Evolutionary conservation across 129 eudicot genomes (phyloP).

Genomic region (Lonicera japonica): DNA sequence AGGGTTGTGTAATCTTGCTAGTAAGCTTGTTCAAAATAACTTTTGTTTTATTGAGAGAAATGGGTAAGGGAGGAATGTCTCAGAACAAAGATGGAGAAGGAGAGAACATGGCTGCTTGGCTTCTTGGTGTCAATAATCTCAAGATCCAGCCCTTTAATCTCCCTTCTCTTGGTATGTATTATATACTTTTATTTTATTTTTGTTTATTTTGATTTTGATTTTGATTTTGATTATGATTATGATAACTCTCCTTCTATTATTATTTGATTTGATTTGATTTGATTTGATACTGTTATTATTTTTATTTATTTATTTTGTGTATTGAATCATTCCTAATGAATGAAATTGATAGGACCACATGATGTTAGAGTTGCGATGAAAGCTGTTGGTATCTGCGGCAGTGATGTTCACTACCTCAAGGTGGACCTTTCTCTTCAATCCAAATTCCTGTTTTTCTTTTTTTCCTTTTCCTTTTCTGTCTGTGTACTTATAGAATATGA

Average conservation of each 20-base stretch:
- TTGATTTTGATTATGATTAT: too few relatives aligned
- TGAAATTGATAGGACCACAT: conserved; percentile 33
- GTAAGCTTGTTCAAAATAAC: too few relatives aligned
- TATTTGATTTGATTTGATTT: neutral
- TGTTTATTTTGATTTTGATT: neutral
- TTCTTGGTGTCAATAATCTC: conserved; percentile 63
- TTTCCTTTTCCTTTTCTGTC: too few relatives aligned
- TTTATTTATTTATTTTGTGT: neutral
- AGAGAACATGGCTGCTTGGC: conserved; percentile 96
- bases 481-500: too few relatives aligned
- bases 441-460: too few relatives aligned
- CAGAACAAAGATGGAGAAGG: conserved; percentile 24
- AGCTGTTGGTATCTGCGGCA: conserved; percentile 70
- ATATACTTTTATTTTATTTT: too few relatives aligned
- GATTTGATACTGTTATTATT: neutral
- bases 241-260: neutral
- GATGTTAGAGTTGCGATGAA: conserved; percentile 61
- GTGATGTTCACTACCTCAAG: conserved; percentile 73
- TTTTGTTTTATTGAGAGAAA: too few relatives aligned
- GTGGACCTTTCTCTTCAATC: too few relatives aligned
- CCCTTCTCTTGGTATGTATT: conserved; percentile 86
- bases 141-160: conserved; percentile 83
- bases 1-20: too few relatives aligned
- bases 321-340: too few relatives aligned
- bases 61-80: conserved; percentile 51